Percentiles rank a stretch among this genome's conserved stretches.
phyloP scores from a whole-genome alignment of 768 basidiomycete species.

The Leccinum olivaceopallidum region DNA sequence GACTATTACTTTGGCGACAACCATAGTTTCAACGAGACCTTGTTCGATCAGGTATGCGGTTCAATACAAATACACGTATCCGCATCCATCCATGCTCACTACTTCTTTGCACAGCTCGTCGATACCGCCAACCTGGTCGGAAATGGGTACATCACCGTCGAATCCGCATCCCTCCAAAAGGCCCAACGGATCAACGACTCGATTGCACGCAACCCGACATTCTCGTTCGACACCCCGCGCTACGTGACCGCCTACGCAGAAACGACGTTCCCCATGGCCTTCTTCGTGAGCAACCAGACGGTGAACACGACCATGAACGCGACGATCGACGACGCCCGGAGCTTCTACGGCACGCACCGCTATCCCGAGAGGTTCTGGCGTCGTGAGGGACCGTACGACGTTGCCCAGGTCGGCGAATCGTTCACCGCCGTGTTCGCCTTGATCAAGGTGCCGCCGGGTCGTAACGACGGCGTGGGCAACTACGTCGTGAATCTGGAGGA shows the following conservation, averaged over 20 bases:
- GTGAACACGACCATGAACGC: conserved; percentile 16
- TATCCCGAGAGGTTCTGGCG: conserved; percentile 22
- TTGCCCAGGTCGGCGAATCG: not conserved
- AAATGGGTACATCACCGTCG: conserved; percentile 18
- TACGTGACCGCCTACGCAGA: conserved; percentile 24
- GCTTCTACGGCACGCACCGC: conserved; percentile 18
- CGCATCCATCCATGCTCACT: not conserved
- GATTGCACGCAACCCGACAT: conserved; percentile 25
- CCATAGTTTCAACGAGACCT: conserved; percentile 27
- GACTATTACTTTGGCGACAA: conserved; percentile 30
- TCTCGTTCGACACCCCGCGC: conserved; percentile 23
- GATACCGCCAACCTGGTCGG: conserved; percentile 21
- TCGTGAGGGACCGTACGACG: conserved; percentile 18
- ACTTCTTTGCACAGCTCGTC: conserved; percentile 10
- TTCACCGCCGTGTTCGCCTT: not conserved
- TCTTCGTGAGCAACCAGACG: conserved; percentile 27
- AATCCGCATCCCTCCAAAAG: conserved; percentile 25
- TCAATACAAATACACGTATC: not conserved
- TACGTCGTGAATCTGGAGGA: conserved; percentile 16
- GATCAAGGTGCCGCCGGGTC: conserved; percentile 16
- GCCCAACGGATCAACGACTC: conserved; percentile 25
- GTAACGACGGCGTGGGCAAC: conserved; percentile 21
- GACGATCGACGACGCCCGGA: conserved; percentile 18
- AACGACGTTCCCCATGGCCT: conserved; percentile 24
- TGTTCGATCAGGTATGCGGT: conserved; percentile 17